Base-by-base conservation (phyloP, 1,284 basidiomycete genomes). In the Cryptococcus amylolentus region DNA sequence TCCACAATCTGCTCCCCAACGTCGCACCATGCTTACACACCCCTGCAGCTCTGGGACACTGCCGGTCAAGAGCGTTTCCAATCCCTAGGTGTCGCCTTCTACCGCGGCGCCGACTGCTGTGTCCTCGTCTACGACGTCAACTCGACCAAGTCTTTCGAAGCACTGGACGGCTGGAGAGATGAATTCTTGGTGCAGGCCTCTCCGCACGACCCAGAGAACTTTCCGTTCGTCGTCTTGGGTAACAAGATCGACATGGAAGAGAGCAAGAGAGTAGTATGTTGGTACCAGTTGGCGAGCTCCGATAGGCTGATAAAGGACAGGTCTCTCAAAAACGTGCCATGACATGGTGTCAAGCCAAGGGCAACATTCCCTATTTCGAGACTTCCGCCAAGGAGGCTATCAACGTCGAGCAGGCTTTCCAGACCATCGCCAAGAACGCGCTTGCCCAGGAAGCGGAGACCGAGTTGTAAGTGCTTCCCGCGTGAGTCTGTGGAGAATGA, bases 171-270 rank as follows among this genome's bases (percentile, higher is more conserved):
- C 72, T 97, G 93, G 93, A 83, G 93, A 64, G 93, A 97, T 77
- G 93, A 97, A 78, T 97, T 97, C 79, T 84, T 97, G 65, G 94
- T 97, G 64, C 60, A 98, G 81, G 94, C 96, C 12, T 95, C 91
- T 69, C 95, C 96, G 45, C 92, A 96, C 76, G 94, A 98, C 77
- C 93, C 95, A 45, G 95, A 98, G 82, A 97, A 96, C 81, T 98
- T 98, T 80, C 94, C 95, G 14, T 99, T 99, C 72, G 92, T 97
- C 57, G 92, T 99, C 7, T 81, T 99, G 57, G 96, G 96, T 20
- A 99, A 98, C 83, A 98, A 99, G 89, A 96, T 98, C 78, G 96
- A 99, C 78, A 90, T 98, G 72, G 96, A 98, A 81, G 95, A 98
- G 82, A 89, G 88, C 77, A 98, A 98, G 80, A 86, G 96, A 66